Percentiles rank a stretch among this genome's conserved stretches.
Evolutionary conservation across 1,284 basidiomycete species (phyloP).

Genomic region (Grifola frondosa): DNA sequence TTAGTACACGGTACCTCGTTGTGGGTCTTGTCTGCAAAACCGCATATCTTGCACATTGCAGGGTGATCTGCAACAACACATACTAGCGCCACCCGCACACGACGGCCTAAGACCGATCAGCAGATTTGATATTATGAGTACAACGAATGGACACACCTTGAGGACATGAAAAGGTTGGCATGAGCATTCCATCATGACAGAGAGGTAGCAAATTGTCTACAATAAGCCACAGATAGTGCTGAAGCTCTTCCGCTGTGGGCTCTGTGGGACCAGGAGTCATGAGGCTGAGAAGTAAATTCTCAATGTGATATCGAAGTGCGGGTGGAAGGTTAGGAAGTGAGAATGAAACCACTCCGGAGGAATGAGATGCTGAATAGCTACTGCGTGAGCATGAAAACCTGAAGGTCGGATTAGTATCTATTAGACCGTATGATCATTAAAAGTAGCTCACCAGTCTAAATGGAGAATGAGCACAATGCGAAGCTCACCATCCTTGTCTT

Average conservation of each 20-base stretch:
- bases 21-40: slow-evolving; percentile 29
- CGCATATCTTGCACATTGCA: slow-evolving; percentile 30
- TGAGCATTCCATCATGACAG: slow-evolving; percentile 20
- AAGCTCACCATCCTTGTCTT: slow-evolving; percentile 6
- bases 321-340: slow-evolving; percentile 17
- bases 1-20: slow-evolving; percentile 2
- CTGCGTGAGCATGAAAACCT: slow-evolving; percentile 14
- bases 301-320: slow-evolving; percentile 13
- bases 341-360: slow-evolving; percentile 15
- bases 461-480: slow-evolving; percentile 13
- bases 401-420: background rate
- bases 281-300: slow-evolving; percentile 16
- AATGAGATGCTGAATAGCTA: slow-evolving; percentile 8
- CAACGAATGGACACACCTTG: slow-evolving; percentile 12
- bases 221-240: slow-evolving; percentile 15
- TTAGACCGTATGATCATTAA: background rate
- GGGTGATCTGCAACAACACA: slow-evolving; percentile 30
- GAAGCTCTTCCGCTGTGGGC: slow-evolving; percentile 19
- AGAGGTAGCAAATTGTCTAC: slow-evolving; percentile 23
- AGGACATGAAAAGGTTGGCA: slow-evolving; percentile 16
- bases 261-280: slow-evolving; percentile 23
- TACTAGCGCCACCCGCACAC: slow-evolving; percentile 24
- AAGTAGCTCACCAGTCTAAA: slow-evolving; percentile 14
- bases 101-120: slow-evolving; percentile 18
- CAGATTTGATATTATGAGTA: no score